Evolutionary conservation across 2,329 filamentous ascomycete genomes (phyloP).

Genomic region (Leptosphaerulina australis): DNA sequence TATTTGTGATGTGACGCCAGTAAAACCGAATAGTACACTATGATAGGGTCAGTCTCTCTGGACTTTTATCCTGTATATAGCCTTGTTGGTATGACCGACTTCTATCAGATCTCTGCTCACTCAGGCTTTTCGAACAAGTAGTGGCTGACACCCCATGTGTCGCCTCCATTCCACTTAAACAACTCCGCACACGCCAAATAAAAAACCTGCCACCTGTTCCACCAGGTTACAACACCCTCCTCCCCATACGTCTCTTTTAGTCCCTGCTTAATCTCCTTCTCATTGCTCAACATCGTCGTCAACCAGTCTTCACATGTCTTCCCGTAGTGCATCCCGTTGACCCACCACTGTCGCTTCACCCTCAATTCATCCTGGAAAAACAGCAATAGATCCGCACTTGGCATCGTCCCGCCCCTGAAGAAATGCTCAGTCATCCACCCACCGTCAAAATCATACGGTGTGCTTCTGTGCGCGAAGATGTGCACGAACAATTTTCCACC

Average conservation of each 20-base stretch:
- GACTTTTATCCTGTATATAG: too few relatives aligned
- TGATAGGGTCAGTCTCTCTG: too few relatives aligned
- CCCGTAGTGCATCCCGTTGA: constrained; percentile 70
- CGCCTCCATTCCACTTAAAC: constrained; percentile 68
- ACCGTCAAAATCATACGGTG: constrained; percentile 72
- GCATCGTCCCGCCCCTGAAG: constrained; percentile 77
- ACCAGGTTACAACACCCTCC: constrained; percentile 66
- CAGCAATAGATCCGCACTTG: constrained; percentile 67
- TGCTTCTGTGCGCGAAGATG: constrained; percentile 68
- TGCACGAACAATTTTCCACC: constrained; percentile 73
- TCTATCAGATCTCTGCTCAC: constrained; percentile 12
- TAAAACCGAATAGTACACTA: too few relatives aligned
- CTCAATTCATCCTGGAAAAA: constrained; percentile 69
- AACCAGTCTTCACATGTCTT: constrained; percentile 75
- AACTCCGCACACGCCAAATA: constrained; percentile 74
- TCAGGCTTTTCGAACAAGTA: constrained; percentile 68
- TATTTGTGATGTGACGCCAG: too few relatives aligned
- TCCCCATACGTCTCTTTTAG: constrained; percentile 69
- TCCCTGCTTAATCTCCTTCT: constrained; percentile 67
- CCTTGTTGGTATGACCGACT: neutral
- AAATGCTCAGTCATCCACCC: constrained; percentile 78
- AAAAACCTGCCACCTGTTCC: constrained; percentile 73
- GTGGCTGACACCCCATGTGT: constrained; percentile 71
- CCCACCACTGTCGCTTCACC: constrained; percentile 71
- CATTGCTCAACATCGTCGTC: constrained; percentile 63